Evolutionary conservation across 306 rosid species (phyloP).

Genomic region (Cicer pinnatifidum): DNA sequence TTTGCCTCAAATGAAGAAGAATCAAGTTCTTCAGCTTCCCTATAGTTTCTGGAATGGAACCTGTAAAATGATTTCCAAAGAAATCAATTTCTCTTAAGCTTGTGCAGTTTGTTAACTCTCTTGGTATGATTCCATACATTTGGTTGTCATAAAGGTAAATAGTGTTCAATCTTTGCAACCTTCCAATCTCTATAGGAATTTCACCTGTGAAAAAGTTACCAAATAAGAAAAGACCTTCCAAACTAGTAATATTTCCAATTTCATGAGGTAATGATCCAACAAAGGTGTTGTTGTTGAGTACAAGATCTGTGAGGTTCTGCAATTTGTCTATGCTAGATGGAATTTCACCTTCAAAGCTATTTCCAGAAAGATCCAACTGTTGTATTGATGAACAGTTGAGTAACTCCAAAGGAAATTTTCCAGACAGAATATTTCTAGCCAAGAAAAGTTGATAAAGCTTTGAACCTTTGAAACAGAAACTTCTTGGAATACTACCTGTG

Average conservation of each 20-base stretch:
- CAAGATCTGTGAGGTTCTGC: slow-evolving; percentile 69
- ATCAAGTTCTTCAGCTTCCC: slow-evolving; percentile 77
- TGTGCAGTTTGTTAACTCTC: slow-evolving; percentile 80
- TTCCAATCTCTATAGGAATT: slow-evolving; percentile 83
- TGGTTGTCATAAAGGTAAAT: slow-evolving; percentile 89
- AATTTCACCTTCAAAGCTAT: slow-evolving; percentile 70
- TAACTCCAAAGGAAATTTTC: slow-evolving; percentile 70
- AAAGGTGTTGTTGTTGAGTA: slow-evolving; percentile 88
- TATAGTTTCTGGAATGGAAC: slow-evolving; percentile 77
- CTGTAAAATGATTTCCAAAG: slow-evolving; percentile 84
- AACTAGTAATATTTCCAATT: slow-evolving; percentile 72
- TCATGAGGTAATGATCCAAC: slow-evolving; percentile 68
- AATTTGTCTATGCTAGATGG: slow-evolving; percentile 65
- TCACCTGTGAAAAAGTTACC: slow-evolving; percentile 70
- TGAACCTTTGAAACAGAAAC: slow-evolving; percentile 67
- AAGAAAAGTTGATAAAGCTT: slow-evolving; percentile 68
- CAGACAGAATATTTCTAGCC: slow-evolving; percentile 73
- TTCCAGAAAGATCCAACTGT: slow-evolving; percentile 86
- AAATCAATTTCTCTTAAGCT: slow-evolving; percentile 76
- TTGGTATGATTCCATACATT: slow-evolving; percentile 79
- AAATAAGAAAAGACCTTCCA: slow-evolving; percentile 71
- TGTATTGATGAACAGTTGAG: slow-evolving; percentile 74
- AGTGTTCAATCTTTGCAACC: slow-evolving; percentile 58
- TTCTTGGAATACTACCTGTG: slow-evolving; percentile 69
- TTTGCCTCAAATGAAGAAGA: slow-evolving; percentile 91